Evolutionary conservation across 2,329 filamentous ascomycete genomes (phyloP), one percentile per base, ranked within the genome.

Genomic region (Sordariomycetes sp.): DNA sequence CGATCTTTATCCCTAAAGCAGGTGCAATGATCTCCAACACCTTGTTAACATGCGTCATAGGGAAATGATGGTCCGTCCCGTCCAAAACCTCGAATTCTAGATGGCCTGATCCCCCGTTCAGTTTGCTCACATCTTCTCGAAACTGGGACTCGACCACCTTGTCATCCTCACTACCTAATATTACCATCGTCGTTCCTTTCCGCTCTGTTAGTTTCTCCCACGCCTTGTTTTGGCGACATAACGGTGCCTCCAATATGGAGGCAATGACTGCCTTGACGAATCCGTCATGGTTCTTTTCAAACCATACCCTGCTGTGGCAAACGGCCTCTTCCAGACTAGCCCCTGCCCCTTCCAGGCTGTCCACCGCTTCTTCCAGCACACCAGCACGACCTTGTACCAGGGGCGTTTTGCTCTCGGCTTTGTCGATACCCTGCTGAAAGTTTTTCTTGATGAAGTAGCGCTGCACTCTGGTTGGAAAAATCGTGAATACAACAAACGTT

Each of bases 401-500:
- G 10, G 5, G 10, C 39, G 13, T 7, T 7, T 36, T 13, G 34
- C 34, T 36, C 7, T 45, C 5, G 39, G n/a, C 5, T 17, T 45
- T 45, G 5, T 45, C n/a, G 17, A 10, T 45, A 45, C 17, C 8
- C 39, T n/a, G 5, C 8, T 13, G 7, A 5, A 45, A 10, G 10
- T n/a, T 45, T 5, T 45, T 17, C 5, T n/a, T 45, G 39, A 45
- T 5, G 10, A 10, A 5, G 10, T n/a, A 10, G 10, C n/a, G 5
- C 5, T n/a, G 39, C 10, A 13, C 7, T 17, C 5, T 17, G 10
- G 17, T 8, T 10, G 15, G n/a, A 10, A 10, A 17, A 10, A 45
- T 10, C 8, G 10, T 17, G n/a, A n/a, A 45, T 45, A 10, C 10
- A n/a, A 45, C 10, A n/a, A 45, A 10, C 39, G 73, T 75, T 8